Percentiles rank a stretch among this genome's conserved stretches.
These are phyloP conservation scores for Lumnitzera racemosa DNA, from an alignment of 345 rosid species.

Conservation along the genomic window DNA sequence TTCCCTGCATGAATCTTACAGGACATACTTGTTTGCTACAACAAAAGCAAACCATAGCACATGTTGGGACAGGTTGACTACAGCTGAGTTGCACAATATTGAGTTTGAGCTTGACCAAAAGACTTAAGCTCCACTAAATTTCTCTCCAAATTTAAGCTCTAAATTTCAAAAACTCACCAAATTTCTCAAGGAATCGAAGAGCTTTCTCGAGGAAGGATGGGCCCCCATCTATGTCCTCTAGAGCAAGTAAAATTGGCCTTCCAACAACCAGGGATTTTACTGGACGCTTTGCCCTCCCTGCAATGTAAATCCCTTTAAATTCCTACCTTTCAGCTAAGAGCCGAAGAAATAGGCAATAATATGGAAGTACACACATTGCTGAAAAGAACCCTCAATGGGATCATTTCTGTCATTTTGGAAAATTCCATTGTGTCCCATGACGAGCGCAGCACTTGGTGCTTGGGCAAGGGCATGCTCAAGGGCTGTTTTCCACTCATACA, in stretches of 20 bases:
- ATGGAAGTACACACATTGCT: slow-evolving; percentile 51
- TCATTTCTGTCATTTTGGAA: slow-evolving; percentile 68
- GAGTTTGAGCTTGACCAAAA: too few relatives aligned
- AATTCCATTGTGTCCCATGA: slow-evolving; percentile 91
- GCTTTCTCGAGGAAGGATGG: slow-evolving; percentile 99
- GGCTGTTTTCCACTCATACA: slow-evolving; percentile 92
- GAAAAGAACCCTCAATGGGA: slow-evolving; percentile 70
- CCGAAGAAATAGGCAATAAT: slow-evolving; percentile 1
- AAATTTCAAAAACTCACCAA: slow-evolving; percentile 48
- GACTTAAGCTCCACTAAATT: too few relatives aligned
- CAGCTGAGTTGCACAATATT: too few relatives aligned
- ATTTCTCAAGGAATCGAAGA: slow-evolving; percentile 84
- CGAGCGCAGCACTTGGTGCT: slow-evolving; percentile 96
- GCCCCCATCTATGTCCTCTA: slow-evolving; percentile 98
- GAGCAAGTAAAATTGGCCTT: slow-evolving; percentile 96
- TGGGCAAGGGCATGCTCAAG: slow-evolving; percentile 89
- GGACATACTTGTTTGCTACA: too few relatives aligned
- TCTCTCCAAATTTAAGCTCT: neutral
- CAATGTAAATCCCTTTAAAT: neutral
- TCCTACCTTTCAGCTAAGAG: neutral
- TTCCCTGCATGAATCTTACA: too few relatives aligned
- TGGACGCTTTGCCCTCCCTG: slow-evolving; percentile 93
- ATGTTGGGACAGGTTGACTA: too few relatives aligned
- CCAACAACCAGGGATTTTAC: slow-evolving; percentile 96
- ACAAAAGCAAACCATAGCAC: too few relatives aligned